A percentile compares a stretch with the other conserved stretches of the same genome.
Conservation (phyloP, 768 basidiomycete genomes). For the Cystofilobasidium capitatum region DNA sequence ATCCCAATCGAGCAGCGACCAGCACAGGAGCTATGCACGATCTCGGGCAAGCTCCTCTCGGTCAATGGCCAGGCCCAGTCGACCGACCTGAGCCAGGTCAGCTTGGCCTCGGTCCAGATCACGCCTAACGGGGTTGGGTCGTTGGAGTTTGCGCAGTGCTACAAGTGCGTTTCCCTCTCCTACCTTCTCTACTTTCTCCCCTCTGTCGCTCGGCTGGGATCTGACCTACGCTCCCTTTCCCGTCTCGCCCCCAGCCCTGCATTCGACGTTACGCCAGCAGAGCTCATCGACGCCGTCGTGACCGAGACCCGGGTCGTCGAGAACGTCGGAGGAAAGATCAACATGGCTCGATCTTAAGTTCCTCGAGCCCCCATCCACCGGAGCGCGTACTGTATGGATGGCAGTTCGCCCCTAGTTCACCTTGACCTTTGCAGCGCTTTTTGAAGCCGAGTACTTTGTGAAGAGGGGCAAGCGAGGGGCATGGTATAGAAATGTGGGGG, state of each 20-base stretch:
- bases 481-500: no score
- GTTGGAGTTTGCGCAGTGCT: conserved; percentile 36
- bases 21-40: conserved; percentile 72
- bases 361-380: no score
- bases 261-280: conserved; percentile 92
- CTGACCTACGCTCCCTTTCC: conserved; percentile 41
- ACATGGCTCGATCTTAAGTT: conserved; percentile 10
- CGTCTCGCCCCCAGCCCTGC: conserved; percentile 77
- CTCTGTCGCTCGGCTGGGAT: not conserved
- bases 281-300: conserved; percentile 85
- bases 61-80: conserved; percentile 38
- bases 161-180: conserved; percentile 25
- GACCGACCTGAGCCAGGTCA: conserved; percentile 41
- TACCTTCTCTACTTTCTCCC: not conserved
- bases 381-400: no score
- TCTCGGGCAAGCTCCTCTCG: conserved; percentile 69
- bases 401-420: no score
- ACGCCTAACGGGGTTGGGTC: conserved; percentile 51
- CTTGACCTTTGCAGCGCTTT: no score
- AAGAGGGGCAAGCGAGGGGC: no score
- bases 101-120: conserved; percentile 72
- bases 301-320: conserved; percentile 90
- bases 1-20: conserved; percentile 94
- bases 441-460: no score
- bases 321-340: conserved; percentile 38